Evolutionary conservation across 2,329 filamentous ascomycete species (phyloP).

Genomic region (Dothideomycetes sp.): DNA sequence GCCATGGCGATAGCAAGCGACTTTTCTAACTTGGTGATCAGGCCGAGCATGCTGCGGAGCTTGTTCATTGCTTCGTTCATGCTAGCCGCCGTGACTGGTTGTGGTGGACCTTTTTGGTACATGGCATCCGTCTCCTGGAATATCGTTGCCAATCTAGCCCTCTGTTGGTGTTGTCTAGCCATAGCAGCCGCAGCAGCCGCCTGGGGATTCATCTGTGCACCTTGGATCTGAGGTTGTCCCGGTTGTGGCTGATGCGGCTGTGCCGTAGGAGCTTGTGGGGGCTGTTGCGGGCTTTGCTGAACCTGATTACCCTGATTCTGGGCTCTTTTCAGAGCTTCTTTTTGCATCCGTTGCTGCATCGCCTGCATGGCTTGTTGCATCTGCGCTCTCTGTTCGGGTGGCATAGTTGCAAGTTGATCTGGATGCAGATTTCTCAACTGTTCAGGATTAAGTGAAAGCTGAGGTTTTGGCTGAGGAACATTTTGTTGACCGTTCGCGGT

Average conservation of each 20-base stretch:
- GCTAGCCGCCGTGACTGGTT: conserved; percentile 18
- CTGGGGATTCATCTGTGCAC: not conserved
- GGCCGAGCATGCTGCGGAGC: conserved; percentile 17
- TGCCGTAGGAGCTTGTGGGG: conserved; percentile 1
- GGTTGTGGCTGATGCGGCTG: conserved; percentile 17
- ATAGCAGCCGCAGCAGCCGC: too few species aligned
- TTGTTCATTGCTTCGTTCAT: conserved; percentile 17
- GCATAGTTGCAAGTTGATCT: conserved; percentile 21
- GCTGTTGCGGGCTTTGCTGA: conserved; percentile 1
- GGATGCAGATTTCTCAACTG: conserved; percentile 14
- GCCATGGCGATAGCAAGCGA: conserved; percentile 20
- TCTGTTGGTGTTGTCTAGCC: conserved; percentile 3
- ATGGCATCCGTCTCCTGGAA: not conserved
- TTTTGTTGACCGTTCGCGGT: conserved; percentile 11
- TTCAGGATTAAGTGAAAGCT: conserved; percentile 7
- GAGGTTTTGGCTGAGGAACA: conserved; percentile 17
- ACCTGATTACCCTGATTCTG: conserved; percentile 17
- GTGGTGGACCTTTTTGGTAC: conserved; percentile 21
- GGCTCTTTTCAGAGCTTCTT: conserved; percentile 21
- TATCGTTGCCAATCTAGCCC: not conserved
- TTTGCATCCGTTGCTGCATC: conserved; percentile 20
- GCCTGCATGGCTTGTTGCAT: conserved; percentile 18
- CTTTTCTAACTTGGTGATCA: conserved; percentile 19
- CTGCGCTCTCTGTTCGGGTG: conserved; percentile 16
- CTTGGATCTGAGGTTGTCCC: not conserved